Conservation (phyloP, 1,284 basidiomycete genomes). For the Puccinia novopanici region DNA sequence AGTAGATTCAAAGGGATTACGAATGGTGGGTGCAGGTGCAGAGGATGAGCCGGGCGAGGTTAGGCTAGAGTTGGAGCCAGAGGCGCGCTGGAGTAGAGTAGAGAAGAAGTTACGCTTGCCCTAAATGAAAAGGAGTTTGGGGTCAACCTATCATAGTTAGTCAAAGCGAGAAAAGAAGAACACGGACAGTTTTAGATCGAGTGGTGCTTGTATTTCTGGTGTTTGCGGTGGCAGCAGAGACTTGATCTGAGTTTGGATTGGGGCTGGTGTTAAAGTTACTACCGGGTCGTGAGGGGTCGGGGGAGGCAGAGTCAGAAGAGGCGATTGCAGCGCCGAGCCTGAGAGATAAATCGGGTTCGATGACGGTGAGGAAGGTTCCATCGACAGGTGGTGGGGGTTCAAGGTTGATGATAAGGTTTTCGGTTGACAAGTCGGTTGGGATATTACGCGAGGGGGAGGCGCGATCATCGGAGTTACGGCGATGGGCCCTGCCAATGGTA, state of each 20-base stretch:
- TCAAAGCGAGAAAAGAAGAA: no score
- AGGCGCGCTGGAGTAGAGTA: constrained; percentile 28
- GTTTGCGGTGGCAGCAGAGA: neutral
- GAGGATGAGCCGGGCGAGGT: constrained; percentile 24
- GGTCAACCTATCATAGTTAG: neutral
- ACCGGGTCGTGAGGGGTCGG: neutral
- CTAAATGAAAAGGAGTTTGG: neutral
- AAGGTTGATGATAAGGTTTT: neutral
- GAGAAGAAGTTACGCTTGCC: constrained; percentile 46
- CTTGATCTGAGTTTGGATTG: constrained; percentile 15
- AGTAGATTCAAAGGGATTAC: constrained; percentile 37
- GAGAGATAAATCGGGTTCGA: constrained; percentile 20
- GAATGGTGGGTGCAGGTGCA: neutral
- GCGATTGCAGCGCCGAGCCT: neutral
- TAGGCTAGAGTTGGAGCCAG: constrained; percentile 27
- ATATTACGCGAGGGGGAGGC: neutral
- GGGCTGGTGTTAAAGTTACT: neutral
- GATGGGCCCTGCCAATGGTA: neutral
- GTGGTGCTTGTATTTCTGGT: neutral
- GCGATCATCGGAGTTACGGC: neutral
- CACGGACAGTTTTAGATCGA: constrained; percentile 30
- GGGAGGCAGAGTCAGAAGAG: neutral
- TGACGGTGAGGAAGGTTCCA: constrained; percentile 25
- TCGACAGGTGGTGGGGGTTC: constrained; percentile 23
- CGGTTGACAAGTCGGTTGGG: neutral